Percentiles rank a stretch among this genome's conserved stretches.
Evolutionary conservation across 345 rosid genomes (phyloP).

Genomic region (Hevea brasiliensis): DNA sequence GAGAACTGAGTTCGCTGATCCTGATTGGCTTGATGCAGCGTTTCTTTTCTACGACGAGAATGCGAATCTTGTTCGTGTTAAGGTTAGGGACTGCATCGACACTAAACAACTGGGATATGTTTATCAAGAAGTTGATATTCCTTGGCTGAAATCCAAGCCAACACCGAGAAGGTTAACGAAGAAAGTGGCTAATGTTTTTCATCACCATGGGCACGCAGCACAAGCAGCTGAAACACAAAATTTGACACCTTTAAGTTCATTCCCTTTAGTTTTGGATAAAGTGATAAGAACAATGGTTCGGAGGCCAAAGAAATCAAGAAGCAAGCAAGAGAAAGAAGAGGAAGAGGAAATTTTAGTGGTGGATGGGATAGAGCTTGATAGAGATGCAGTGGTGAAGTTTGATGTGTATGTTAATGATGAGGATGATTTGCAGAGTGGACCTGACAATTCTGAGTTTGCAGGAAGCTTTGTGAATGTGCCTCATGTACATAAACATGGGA

Average conservation of each 20-base stretch:
- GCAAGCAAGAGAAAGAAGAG: conserved; percentile 20
- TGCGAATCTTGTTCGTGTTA: conserved; percentile 51
- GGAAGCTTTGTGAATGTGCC: conserved; percentile 64
- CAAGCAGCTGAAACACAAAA: conserved; percentile 31
- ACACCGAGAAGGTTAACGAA: conserved; percentile 35
- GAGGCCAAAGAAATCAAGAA: conserved; percentile 20
- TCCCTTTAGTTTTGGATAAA: conserved; percentile 14
- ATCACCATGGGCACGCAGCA: conserved; percentile 21
- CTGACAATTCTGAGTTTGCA: conserved; percentile 48
- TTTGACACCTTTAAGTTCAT: conserved; percentile 5
- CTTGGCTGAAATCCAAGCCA: conserved; percentile 54
- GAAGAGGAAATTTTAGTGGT: conserved; percentile 43
- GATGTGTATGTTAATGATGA: conserved; percentile 55
- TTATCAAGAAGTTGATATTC: conserved; percentile 51
- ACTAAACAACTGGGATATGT: conserved; percentile 33
- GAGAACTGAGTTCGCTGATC: conserved; percentile 41
- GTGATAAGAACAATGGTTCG: conserved; percentile 11
- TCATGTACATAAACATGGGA: conserved; percentile 44
- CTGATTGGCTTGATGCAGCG: conserved; percentile 54
- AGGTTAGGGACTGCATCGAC: conserved; percentile 53
- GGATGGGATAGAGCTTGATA: conserved; percentile 44
- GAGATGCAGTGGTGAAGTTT: conserved; percentile 41
- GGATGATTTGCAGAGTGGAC: conserved; percentile 29
- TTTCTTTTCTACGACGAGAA: conserved; percentile 66
- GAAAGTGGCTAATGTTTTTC: conserved; percentile 18